These are phyloP conservation scores for Brasilioporus rufonigricans DNA, from an alignment of 768 basidiomycete genomes.

Conservation along the genomic window DNA sequence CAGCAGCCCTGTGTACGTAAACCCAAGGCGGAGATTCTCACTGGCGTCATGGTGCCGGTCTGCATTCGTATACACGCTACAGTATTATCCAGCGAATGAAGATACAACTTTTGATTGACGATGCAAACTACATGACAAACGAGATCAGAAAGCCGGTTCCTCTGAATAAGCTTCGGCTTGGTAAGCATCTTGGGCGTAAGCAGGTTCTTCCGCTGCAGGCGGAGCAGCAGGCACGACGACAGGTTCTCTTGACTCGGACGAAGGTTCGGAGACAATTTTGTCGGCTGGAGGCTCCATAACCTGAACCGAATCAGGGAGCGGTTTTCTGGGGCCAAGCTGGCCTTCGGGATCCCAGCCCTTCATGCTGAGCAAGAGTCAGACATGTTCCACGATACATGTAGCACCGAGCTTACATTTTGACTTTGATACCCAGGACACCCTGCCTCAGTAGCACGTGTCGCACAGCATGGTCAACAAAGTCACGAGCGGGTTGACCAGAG, in stretches of 20 bases:
- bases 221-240: conserved; percentile 46
- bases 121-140: conserved; percentile 17
- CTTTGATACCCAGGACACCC: conserved; percentile 99
- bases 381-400: not conserved
- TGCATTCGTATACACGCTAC: not conserved
- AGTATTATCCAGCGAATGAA: not conserved
- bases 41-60: too few species aligned
- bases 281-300: conserved; percentile 88
- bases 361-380: conserved; percentile 62
- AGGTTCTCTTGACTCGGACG: conserved; percentile 85
- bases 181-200: conserved; percentile 33
- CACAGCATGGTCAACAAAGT: conserved; percentile 97
- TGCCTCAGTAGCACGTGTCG: conserved; percentile 97
- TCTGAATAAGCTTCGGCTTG: conserved; percentile 44
- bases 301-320: conserved; percentile 92
- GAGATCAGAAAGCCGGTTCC: conserved; percentile 58
- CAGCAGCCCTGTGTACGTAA: too few species aligned
- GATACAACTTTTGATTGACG: conserved; percentile 15
- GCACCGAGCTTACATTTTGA: conserved; percentile 79
- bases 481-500: conserved; percentile 95
- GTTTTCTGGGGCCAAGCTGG: conserved; percentile 82
- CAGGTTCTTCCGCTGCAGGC: conserved; percentile 52
- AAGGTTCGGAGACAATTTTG: conserved; percentile 85
- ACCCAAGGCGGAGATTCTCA: too few species aligned
- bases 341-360: conserved; percentile 95